Percentiles rank a stretch among this genome's conserved stretches.
Evolutionary conservation across 345 rosid species (phyloP).

Genomic region (Hibiscus tridactylites): DNA sequence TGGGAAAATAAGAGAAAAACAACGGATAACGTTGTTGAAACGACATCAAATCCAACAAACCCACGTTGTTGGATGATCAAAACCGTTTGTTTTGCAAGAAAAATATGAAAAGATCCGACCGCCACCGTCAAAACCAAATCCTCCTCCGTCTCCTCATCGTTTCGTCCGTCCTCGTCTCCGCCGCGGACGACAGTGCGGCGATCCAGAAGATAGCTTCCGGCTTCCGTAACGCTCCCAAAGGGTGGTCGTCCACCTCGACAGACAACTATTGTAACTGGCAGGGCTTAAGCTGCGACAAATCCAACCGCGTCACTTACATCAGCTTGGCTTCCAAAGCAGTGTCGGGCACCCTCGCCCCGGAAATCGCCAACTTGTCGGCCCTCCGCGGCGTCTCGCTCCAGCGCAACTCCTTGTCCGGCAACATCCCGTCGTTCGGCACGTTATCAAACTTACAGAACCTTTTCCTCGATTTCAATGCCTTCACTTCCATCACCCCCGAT

Average conservation of each 20-base stretch:
- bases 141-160: conserved; percentile 16
- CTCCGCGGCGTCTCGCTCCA: conserved; percentile 41
- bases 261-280: conserved; percentile 42
- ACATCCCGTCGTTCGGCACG: conserved; percentile 51
- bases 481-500: conserved; percentile 38
- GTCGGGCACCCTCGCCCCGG: conserved; percentile 39
- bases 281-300: conserved; percentile 41
- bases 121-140: background rate
- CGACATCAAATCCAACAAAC: background rate
- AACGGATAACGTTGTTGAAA: background rate
- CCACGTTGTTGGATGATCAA: background rate
- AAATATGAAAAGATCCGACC: background rate
- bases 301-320: conserved; percentile 38
- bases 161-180: conserved; percentile 7
- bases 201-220: conserved; percentile 40
- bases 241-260: conserved; percentile 43
- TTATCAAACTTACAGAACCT: conserved; percentile 38
- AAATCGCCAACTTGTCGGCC: conserved; percentile 42
- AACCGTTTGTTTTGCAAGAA: background rate
- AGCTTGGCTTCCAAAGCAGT: conserved; percentile 27
- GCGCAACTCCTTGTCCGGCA: conserved; percentile 41
- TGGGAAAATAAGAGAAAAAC: no score
- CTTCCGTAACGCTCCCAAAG: conserved; percentile 33
- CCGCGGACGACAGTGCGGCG: conserved; percentile 45
- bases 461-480: conserved; percentile 38